phyloP scores from a whole-genome alignment of 352 stramenopile genomes.

The Phytophthora litchii region DNA sequence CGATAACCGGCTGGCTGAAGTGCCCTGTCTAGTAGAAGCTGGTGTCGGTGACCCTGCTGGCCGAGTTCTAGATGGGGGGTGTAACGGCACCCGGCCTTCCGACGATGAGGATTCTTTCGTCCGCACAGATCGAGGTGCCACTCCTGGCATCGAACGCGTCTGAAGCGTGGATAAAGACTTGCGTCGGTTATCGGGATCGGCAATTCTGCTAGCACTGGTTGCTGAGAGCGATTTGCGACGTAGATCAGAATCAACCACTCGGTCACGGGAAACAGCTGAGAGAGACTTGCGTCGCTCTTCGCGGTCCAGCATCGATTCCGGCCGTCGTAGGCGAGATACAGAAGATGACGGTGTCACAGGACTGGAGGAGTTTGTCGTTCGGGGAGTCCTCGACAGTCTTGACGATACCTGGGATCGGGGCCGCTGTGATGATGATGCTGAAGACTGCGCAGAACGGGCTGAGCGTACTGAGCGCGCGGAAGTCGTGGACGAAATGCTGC shows the following conservation, averaged over 20 bases:
- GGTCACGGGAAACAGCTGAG: conserved; percentile 26
- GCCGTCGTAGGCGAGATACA: conserved; percentile 28
- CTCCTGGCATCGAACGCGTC: conserved; percentile 30
- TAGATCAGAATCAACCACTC: conserved; percentile 36
- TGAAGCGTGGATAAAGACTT: conserved; percentile 55
- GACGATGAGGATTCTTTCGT: conserved; percentile 15
- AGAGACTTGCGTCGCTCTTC: conserved; percentile 54
- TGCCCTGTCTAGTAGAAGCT: conserved; percentile 20
- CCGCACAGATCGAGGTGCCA: conserved; percentile 32
- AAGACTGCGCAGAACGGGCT: conserved; percentile 12
- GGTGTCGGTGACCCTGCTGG: conserved; percentile 25
- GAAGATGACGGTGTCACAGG: conserved; percentile 10
- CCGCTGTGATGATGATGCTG: conserved; percentile 17
- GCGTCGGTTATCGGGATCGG: conserved; percentile 37
- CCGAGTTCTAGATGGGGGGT: conserved; percentile 29
- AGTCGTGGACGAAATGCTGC: conserved; percentile 40
- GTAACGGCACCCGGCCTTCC: conserved; percentile 27
- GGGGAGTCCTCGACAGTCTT: conserved; percentile 13
- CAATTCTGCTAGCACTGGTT: conserved; percentile 20
- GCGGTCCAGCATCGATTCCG: conserved; percentile 34
- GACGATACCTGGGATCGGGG: conserved; percentile 22
- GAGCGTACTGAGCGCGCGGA: conserved; percentile 49
- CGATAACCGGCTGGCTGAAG: conserved; percentile 30
- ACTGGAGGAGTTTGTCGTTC: background rate
- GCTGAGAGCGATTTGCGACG: conserved; percentile 57